Conservation (phyloP, 2,329 filamentous ascomycete species). For the Talaromyces marneffei region DNA sequence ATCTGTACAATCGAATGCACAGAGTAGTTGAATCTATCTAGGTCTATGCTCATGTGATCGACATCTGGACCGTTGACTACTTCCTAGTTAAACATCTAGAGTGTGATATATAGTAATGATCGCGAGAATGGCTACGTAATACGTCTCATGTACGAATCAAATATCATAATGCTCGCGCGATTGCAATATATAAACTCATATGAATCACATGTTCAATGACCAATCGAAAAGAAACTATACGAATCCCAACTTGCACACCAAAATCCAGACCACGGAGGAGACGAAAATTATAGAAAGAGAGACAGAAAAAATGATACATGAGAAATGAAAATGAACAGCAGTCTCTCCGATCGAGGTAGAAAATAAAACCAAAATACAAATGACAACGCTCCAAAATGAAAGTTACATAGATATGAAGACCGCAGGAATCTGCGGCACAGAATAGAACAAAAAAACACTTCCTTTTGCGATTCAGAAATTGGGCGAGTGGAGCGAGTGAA, state of each 20-base stretch:
- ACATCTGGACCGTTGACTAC: too few relatives aligned
- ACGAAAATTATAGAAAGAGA: background rate
- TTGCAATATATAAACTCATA: background rate
- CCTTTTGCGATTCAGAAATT: background rate
- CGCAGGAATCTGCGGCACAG: background rate
- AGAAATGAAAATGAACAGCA: constrained; percentile 13
- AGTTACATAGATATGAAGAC: constrained; percentile 10
- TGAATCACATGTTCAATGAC: background rate
- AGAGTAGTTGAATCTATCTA: too few relatives aligned
- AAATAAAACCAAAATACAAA: constrained; percentile 8
- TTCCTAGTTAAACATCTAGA: too few relatives aligned
- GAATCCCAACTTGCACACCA: constrained; percentile 3
- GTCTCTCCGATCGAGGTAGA: constrained; percentile 4
- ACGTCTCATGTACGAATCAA: too few relatives aligned
- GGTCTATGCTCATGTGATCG: too few relatives aligned
- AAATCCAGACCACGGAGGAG: constrained; percentile 62
- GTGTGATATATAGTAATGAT: too few relatives aligned
- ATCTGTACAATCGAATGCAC: too few relatives aligned
- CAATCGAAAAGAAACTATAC: constrained; percentile 43
- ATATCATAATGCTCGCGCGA: constrained; percentile 7
- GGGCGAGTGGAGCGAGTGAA: background rate
- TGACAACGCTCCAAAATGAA: constrained; percentile 12
- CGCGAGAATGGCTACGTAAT: too few relatives aligned
- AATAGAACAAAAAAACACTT: constrained; percentile 2
- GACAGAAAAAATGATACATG: constrained; percentile 15